Base-by-base conservation (phyloP, 371 early-diverging fungal species). In the Saksenaea vasiformis region DNA sequence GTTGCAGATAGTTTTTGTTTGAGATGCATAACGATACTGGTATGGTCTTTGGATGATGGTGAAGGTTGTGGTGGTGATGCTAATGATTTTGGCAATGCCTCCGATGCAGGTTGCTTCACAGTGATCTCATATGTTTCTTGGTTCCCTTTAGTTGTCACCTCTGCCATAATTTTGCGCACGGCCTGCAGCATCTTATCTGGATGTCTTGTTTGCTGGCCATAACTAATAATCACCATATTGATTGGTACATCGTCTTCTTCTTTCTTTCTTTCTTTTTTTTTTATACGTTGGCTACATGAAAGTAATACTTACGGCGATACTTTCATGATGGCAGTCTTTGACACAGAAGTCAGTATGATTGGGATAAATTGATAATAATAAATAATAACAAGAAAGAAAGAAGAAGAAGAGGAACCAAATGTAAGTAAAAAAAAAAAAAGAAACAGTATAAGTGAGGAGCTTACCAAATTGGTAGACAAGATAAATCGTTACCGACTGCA, bases 11-110 rank as follows among this genome's bases (percentile, higher is more conserved):
- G 53, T 14, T 66, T 63, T 27, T 65, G 60, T 38, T 67, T 73
- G 31, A 79, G 59, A 39, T 59, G 66, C 38, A 56, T 69, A 7
- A 76, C 74, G 38, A 76, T 56, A 14, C 44, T 35, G 36, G 38
- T 67, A 26, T 63, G 47, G 10, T 71, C 51, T 22, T 54, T 28
- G 17, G 35, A 13, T 35, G 31, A 31, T 31, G 31, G 7, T 31
- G 31, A 31, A 31, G 17, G 64, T 31, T 19, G 26, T 22, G 38
- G 27, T 28, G 55, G 22, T 24, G 51, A 19, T 47, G 47, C 22
- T 44, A 14, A 14, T 43, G 17, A 37, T 47, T 26, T 38, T 15
- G 19, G 19, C 39, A 31, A 38, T 36, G 58, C 53, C 19, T 19
- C 7, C 31, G 58, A 26, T 37, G 65, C 24, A 54, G 58, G 56